Evolutionary conservation across 2,329 filamentous ascomycete genomes (phyloP).

Genomic region (Xylaria sp.): DNA sequence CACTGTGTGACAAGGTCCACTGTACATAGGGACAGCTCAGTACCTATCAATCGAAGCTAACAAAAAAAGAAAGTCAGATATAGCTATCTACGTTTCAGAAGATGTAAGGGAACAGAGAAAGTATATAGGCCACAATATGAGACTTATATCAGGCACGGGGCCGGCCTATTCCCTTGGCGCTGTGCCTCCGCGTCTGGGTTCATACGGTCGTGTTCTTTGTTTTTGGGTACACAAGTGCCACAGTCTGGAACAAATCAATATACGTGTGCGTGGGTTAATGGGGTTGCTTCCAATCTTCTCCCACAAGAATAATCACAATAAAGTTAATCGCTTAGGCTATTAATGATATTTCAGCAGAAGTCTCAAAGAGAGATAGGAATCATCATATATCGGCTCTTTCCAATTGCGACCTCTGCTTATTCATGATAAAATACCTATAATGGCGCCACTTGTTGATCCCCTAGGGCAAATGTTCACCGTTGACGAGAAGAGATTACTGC

Average conservation of each 20-base stretch:
- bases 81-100: neutral
- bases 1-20: neutral
- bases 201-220: neutral
- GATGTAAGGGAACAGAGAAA: neutral
- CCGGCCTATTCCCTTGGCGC: neutral
- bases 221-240: neutral
- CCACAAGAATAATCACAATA: no score
- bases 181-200: neutral
- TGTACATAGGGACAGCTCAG: neutral
- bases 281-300: neutral
- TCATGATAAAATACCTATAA: neutral
- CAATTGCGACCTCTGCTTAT: neutral
- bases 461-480: constrained; percentile 20
- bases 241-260: no score
- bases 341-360: neutral
- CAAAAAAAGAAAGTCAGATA: neutral
- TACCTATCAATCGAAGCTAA: neutral
- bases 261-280: neutral
- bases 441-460: neutral
- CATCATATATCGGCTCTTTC: neutral
- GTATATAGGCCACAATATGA: neutral
- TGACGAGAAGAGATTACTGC: constrained; percentile 26
- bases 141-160: neutral
- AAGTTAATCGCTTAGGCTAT: neutral
- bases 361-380: neutral